These are phyloP conservation scores for Irpex sp. DNA, from an alignment of 1,284 basidiomycete species.

Conservation along the genomic window DNA sequence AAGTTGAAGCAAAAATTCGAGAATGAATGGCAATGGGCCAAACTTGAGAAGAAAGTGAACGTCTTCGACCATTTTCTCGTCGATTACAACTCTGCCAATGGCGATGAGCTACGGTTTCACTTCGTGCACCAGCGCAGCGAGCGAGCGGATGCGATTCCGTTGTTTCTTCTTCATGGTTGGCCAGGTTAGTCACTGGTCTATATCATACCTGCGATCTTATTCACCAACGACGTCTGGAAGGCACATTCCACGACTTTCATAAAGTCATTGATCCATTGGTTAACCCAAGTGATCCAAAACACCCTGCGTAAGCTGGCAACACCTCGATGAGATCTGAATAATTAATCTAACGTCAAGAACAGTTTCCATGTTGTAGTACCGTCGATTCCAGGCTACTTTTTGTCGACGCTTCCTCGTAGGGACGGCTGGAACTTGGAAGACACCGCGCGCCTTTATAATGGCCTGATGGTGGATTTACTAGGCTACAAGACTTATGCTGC, in stretches of 20 bases:
- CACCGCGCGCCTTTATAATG: conserved; percentile 15
- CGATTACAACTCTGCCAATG: neutral
- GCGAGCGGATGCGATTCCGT: conserved; percentile 13
- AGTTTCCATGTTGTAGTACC: conserved; percentile 17
- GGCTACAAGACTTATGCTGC: conserved; percentile 14
- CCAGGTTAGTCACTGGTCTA: conserved; percentile 7
- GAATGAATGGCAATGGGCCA: conserved; percentile 10
- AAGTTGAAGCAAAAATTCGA: neutral
- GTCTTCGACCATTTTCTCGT: conserved; percentile 11
- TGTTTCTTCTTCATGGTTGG: conserved; percentile 15
- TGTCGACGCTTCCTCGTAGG: conserved; percentile 14
- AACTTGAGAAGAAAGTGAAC: conserved; percentile 14
- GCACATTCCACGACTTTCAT: conserved; percentile 17
- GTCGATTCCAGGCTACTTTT: conserved; percentile 18
- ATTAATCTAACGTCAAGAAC: neutral
- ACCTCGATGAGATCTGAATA: neutral
- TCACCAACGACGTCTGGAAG: neutral
- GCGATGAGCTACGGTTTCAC: conserved; percentile 11
- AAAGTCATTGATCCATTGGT: conserved; percentile 9
- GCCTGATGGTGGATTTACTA: conserved; percentile 16
- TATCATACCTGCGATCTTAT: neutral
- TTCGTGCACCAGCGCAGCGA: conserved; percentile 13
- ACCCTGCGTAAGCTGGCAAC: conserved; percentile 7
- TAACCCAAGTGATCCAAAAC: conserved; percentile 10
- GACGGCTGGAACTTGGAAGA: conserved; percentile 12